These are phyloP conservation scores for Hypoxylon rubiginosum DNA, from an alignment of 2,329 filamentous ascomycete species.

Conservation along the genomic window DNA sequence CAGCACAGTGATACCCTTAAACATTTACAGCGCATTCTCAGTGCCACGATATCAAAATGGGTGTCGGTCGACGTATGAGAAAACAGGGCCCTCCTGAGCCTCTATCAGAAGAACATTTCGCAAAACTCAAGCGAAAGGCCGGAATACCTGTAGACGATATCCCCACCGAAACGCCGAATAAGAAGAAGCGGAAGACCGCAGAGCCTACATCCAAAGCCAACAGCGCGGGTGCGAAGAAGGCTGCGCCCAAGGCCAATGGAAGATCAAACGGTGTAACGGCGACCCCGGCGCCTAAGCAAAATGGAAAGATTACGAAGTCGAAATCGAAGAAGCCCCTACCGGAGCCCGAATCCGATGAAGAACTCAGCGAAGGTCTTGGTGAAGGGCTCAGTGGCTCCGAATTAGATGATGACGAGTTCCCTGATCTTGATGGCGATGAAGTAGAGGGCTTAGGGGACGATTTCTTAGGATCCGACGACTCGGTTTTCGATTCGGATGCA, in stretches of 20 bases:
- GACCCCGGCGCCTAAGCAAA: constrained; percentile 54
- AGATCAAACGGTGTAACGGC: constrained; percentile 51
- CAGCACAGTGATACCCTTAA: constrained; percentile 34
- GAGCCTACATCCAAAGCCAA: constrained; percentile 53
- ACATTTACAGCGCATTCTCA: constrained; percentile 19
- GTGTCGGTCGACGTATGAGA: constrained; percentile 90
- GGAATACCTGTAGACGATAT: constrained; percentile 73
- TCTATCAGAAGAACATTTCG: constrained; percentile 83
- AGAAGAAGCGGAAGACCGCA: constrained; percentile 71
- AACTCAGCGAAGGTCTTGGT: constrained; percentile 62
- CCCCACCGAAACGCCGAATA: constrained; percentile 67
- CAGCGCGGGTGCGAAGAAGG: constrained; percentile 50
- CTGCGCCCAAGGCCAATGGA: constrained; percentile 55
- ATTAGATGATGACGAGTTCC: constrained; percentile 60
- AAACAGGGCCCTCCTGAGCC: constrained; percentile 91
- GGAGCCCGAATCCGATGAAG: constrained; percentile 61
- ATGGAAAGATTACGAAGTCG: constrained; percentile 49
- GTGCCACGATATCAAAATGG: constrained; percentile 71
- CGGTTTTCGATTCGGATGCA: constrained; percentile 80
- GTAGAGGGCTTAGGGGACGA: constrained; percentile 64
- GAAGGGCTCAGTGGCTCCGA: constrained; percentile 58
- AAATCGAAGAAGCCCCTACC: constrained; percentile 57
- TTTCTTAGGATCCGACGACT: constrained; percentile 72
- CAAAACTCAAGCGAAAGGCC: constrained; percentile 87
- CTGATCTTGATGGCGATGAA: constrained; percentile 52